Conservation (phyloP, 805 yeast species). For the Maudiozyma saulgeensis region DNA sequence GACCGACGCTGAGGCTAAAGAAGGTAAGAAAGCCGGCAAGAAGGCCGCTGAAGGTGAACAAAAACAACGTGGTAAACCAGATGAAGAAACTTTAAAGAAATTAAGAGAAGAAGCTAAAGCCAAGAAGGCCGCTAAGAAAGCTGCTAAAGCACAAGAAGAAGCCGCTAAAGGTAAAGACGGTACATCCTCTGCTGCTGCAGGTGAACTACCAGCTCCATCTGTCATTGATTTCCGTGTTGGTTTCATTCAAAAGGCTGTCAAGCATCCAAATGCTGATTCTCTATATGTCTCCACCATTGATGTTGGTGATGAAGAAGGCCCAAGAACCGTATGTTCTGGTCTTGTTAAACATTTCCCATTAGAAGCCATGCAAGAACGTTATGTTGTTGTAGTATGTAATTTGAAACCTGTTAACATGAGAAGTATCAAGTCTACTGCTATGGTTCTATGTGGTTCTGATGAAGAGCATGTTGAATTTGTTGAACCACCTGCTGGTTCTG, state of each 20-base stretch:
- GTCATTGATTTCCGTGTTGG: slow-evolving; percentile 92
- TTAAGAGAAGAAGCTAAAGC: slow-evolving; percentile 49
- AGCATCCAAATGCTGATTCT: slow-evolving; percentile 97
- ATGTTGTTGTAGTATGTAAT: slow-evolving; percentile 86
- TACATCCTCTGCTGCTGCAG: slow-evolving; percentile 34
- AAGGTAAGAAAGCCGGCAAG: slow-evolving; percentile 22
- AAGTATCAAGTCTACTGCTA: slow-evolving; percentile 89
- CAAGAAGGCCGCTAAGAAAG: slow-evolving; percentile 48
- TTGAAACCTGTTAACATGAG: slow-evolving; percentile 97
- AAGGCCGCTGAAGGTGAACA: slow-evolving; percentile 15
- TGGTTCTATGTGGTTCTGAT: slow-evolving; percentile 91
- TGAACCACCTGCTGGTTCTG: slow-evolving; percentile 85
- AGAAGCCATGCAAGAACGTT: slow-evolving; percentile 93
- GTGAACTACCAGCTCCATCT: slow-evolving; percentile 68
- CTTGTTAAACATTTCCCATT: slow-evolving; percentile 79
- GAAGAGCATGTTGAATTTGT: slow-evolving; percentile 77
- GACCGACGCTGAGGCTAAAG: slow-evolving; percentile 12
- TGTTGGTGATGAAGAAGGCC: slow-evolving; percentile 93
- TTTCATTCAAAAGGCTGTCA: slow-evolving; percentile 88
- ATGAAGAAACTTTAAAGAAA: slow-evolving; percentile 38
- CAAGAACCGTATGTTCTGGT: slow-evolving; percentile 97
- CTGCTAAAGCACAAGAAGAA: slow-evolving; percentile 41
- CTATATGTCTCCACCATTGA: slow-evolving; percentile 94
- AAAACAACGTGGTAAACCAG: slow-evolving; percentile 37
- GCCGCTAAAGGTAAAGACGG: slow-evolving; percentile 30